These are phyloP conservation scores for Waltergamsia citrina DNA, from an alignment of 2,329 filamentous ascomycete genomes.

Conservation along the genomic window DNA sequence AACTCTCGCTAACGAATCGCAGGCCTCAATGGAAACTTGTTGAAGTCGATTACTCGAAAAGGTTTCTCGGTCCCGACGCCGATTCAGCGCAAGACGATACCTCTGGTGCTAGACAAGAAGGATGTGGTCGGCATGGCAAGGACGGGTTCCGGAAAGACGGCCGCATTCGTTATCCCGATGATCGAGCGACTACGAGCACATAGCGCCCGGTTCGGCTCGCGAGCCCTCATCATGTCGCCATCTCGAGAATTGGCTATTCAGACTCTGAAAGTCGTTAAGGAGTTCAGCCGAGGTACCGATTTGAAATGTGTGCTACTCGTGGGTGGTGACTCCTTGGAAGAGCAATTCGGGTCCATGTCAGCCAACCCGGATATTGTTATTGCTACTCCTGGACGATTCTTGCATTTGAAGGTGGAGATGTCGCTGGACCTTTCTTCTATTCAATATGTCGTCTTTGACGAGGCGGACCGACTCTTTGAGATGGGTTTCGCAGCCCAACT, in stretches of 20 bases:
- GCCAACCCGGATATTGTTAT: slow-evolving; percentile 96
- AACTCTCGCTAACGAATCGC: slow-evolving; percentile 4
- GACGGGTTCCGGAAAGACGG: slow-evolving; percentile 98
- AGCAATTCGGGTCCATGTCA: slow-evolving; percentile 89
- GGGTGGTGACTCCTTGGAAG: slow-evolving; percentile 90
- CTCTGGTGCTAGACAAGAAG: slow-evolving; percentile 76
- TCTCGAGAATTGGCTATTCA: slow-evolving; percentile 92
- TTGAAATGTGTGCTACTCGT: slow-evolving; percentile 84
- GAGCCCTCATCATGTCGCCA: slow-evolving; percentile 82
- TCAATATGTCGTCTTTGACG: slow-evolving; percentile 92
- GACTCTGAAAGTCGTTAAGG: slow-evolving; percentile 93
- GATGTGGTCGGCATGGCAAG: slow-evolving; percentile 99
- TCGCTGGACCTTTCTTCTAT: slow-evolving; percentile 81
- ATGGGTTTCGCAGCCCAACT: slow-evolving; percentile 96
- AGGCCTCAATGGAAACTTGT: slow-evolving; percentile 70
- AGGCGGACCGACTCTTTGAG: slow-evolving; percentile 93
- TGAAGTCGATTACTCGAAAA: slow-evolving; percentile 88
- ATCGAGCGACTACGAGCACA: slow-evolving; percentile 87
- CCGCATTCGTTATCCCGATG: slow-evolving; percentile 97
- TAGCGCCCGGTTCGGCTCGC: slow-evolving; percentile 74
- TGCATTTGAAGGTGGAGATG: slow-evolving; percentile 98
- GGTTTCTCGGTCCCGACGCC: slow-evolving; percentile 94
- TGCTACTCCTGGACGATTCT: slow-evolving; percentile 88
- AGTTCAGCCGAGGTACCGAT: slow-evolving; percentile 83
- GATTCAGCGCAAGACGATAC: slow-evolving; percentile 95